Evolutionary conservation across 305 asterid species (phyloP), one percentile per base, ranked within the genome.

Genomic region (Fraxinus sp.): DNA sequence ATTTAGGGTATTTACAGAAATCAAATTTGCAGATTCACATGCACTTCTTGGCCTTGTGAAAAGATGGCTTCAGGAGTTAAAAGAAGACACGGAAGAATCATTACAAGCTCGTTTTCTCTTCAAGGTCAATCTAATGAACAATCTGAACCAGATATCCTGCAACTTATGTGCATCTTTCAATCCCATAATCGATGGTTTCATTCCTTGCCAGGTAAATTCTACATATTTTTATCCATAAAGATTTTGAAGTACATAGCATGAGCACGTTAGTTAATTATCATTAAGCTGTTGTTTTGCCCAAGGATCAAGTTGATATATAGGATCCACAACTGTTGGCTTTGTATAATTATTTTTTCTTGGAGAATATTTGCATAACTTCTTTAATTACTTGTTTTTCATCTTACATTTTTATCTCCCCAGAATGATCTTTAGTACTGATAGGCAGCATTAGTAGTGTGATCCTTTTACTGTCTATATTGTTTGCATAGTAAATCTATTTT

Each of bases 51-150:
- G 91, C 84, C 91, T 96, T 82, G 93, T 84, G 7, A 94, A 93
- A 88, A 90, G 85, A 84, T 96, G 98, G 98, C 85, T 91, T 78
- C 97, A 57, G 85, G 98, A 96, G 84, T 82, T 96, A 88, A 91
- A 87, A 84, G 90, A 90, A 78, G 97, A 86, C 82, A 74, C 78
- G 86, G 90, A 90, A 83, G 94, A 87, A 78, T 90, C 85, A n/a
- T 70, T 90, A 81, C 93, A 90, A 87, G 97, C 95, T 87, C 90
- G 82, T 82, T 90, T 95, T 81, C 70, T 89, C 86, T 94, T 95
- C 89, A 92, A 91, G 87, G 85, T 72, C 84, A 90, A 88, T 86
- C 88, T 93, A 81, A 74, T 88, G 39, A 80, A 88, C 86, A 78
- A 88, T 72, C 81, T 85, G 76, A 89, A 90, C 89, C 89, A 89